These are phyloP conservation scores for Rugonectria rugulosa DNA, from an alignment of 2,329 filamentous ascomycete genomes.

Conservation along the genomic window DNA sequence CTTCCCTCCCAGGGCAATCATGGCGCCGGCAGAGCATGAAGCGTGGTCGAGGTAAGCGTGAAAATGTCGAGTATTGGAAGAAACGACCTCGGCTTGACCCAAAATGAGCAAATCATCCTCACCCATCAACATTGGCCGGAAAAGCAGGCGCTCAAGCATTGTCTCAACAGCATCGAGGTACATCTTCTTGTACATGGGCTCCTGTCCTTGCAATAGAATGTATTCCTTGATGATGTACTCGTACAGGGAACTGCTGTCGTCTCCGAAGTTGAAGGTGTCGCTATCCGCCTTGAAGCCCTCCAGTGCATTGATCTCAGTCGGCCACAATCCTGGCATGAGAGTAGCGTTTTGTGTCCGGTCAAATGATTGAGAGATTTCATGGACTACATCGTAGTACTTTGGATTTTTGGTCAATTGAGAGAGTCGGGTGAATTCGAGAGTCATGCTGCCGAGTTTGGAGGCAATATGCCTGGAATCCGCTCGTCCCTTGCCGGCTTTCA, in stretches of 20 bases:
- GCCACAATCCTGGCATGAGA: slow-evolving; percentile 68
- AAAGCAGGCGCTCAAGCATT: slow-evolving; percentile 68
- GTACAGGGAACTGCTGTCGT: slow-evolving; percentile 64
- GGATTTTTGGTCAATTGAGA: slow-evolving; percentile 66
- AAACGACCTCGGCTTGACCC: slow-evolving; percentile 52
- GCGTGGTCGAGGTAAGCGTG: slow-evolving; percentile 59
- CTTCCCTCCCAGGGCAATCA: slow-evolving; percentile 68
- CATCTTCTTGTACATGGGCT: slow-evolving; percentile 48
- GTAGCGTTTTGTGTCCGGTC: slow-evolving; percentile 61
- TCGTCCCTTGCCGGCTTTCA: slow-evolving; percentile 46
- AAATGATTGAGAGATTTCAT: slow-evolving; percentile 63
- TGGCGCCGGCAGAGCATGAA: slow-evolving; percentile 70
- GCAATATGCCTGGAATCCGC: slow-evolving; percentile 41
- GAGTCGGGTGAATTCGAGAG: slow-evolving; percentile 68
- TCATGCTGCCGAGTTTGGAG: slow-evolving; percentile 60
- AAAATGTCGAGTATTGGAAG: slow-evolving; percentile 38
- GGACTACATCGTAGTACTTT: slow-evolving; percentile 67
- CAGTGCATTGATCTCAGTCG: slow-evolving; percentile 58
- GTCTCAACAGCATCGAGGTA: slow-evolving; percentile 59
- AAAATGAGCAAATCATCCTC: slow-evolving; percentile 68
- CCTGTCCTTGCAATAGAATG: slow-evolving; percentile 67
- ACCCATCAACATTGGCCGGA: slow-evolving; percentile 67
- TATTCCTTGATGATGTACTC: slow-evolving; percentile 74
- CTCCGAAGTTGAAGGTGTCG: slow-evolving; percentile 54
- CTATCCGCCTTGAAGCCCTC: slow-evolving; percentile 41